Base-by-base conservation (phyloP, 495 filamentous ascomycete species). In the Amniculicola lignicola region DNA sequence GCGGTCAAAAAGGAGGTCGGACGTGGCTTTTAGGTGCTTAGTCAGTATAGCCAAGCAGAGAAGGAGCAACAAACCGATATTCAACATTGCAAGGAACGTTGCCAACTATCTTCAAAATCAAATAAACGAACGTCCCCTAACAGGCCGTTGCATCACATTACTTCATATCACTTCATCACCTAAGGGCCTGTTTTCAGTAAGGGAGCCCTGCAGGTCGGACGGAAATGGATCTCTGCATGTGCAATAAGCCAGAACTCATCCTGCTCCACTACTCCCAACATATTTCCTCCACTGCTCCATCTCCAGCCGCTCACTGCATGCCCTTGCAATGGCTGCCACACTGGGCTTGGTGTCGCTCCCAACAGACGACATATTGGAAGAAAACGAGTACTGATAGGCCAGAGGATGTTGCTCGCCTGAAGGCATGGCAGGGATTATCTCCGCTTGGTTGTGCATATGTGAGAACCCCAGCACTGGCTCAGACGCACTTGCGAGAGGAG, bases 401-500 rank as follows among this genome's bases (percentile, higher is more conserved):
- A 18, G 6, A 40, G 37, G 9, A 6, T 40, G 33, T 27, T 45
- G 19, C 23, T 14, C 12, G 2, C 10, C 23, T 21, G 41, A 14
- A 2, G 16, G 31, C 11, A 9, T 12, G 23, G 19, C 31, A 38
- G 21, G 29, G 37, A 39, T 4, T 12, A 38, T 5, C 24, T 53
- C 21, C 16, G 1, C 7, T 43, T 31, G 23, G 22, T 38, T 7
- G 37, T 22, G 43, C 38, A 43, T 14, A 28, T 53, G 50, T 42
- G 37, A 22, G 25, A 29, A 43, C 12, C 14, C 24, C 47, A 54
- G 23, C 18, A 15, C 33, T 10, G 49, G 49, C 33, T 60, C 50
- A 10, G 36, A 43, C 7, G 42, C 5, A n/a, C 41, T 36, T 10
- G 50, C 22, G 1, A 60, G 29, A 33, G 50, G 36, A 15, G 41